Conservation (phyloP, 306 rosid species). For the Vigna reflexopilosa region DNA sequence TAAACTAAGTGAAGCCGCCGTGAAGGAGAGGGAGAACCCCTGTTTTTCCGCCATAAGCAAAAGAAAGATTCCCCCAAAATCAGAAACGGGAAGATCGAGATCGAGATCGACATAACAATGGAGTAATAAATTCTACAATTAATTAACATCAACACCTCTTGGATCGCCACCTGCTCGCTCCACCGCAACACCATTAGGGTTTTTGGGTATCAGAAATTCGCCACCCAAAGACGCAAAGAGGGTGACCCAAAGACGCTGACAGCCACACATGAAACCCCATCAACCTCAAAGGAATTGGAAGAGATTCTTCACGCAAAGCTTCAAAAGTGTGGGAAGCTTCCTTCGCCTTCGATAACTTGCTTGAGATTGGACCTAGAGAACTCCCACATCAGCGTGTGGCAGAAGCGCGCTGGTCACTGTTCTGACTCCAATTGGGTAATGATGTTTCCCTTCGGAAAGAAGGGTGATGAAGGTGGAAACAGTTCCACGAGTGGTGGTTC, state of each 20-base stretch:
- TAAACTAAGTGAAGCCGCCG: too few species aligned
- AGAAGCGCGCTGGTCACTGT: constrained; percentile 71
- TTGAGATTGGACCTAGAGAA: constrained; percentile 86
- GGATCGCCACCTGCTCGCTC: too few species aligned
- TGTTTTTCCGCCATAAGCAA: too few species aligned
- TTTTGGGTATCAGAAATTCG: constrained; percentile 99
- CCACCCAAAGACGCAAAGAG: constrained; percentile 82
- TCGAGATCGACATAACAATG: too few species aligned
- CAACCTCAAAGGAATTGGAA: constrained; percentile 54
- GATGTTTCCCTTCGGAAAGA: constrained; percentile 64
- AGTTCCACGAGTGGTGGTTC: neutral
- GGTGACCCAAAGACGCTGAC: constrained; percentile 33
- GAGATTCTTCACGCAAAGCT: constrained; percentile 84
- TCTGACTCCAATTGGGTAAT: constrained; percentile 80
- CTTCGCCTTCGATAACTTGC: constrained; percentile 86
- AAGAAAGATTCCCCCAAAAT: too few species aligned
- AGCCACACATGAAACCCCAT: constrained; percentile 1
- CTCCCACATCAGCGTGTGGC: constrained; percentile 89
- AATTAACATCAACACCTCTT: too few species aligned
- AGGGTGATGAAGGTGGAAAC: neutral
- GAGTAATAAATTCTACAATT: too few species aligned
- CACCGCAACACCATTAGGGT: constrained; percentile 95
- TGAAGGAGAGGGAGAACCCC: too few species aligned
- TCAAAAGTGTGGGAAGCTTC: constrained; percentile 67
- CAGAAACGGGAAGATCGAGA: too few species aligned